Conservation (phyloP, 73 alveolate species). For the Paramecium biaurelia region DNA sequence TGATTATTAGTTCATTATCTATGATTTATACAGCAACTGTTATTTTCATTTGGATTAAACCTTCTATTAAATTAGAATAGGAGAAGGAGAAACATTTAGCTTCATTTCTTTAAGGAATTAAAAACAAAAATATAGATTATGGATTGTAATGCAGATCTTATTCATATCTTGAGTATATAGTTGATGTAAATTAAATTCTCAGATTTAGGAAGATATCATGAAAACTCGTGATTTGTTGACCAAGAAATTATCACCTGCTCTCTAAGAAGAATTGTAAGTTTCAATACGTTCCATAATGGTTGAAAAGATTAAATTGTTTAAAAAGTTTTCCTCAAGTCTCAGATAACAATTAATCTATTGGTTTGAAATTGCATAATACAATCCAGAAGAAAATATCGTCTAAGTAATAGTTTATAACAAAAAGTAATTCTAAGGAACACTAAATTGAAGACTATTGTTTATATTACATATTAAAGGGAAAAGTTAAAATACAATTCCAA, state of each 20-base stretch:
- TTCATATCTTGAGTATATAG: constrained; percentile 12
- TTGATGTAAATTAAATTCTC: background rate
- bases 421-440: background rate
- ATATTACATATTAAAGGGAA: background rate
- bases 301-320: background rate
- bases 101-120: background rate
- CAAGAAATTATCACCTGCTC: constrained; percentile 4
- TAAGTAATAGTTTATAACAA: background rate
- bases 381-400: constrained; percentile 48
- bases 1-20: background rate
- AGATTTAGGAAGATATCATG: constrained; percentile 15
- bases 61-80: background rate
- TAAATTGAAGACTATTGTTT: background rate
- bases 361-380: background rate
- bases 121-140: constrained; percentile 16
- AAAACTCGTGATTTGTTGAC: background rate
- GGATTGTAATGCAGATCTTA: background rate
- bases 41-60: constrained; percentile 21
- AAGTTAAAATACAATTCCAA: constrained; percentile 34
- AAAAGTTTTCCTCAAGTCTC: background rate
- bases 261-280: constrained; percentile 37
- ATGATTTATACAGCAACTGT: background rate
- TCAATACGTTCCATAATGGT: background rate
- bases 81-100: constrained; percentile 15
- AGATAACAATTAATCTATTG: background rate